A percentile compares a stretch with the other conserved stretches of the same genome.
Evolutionary conservation across 164 flowering plant species (phyloP).

Genomic region (Echeveria elegans): DNA sequence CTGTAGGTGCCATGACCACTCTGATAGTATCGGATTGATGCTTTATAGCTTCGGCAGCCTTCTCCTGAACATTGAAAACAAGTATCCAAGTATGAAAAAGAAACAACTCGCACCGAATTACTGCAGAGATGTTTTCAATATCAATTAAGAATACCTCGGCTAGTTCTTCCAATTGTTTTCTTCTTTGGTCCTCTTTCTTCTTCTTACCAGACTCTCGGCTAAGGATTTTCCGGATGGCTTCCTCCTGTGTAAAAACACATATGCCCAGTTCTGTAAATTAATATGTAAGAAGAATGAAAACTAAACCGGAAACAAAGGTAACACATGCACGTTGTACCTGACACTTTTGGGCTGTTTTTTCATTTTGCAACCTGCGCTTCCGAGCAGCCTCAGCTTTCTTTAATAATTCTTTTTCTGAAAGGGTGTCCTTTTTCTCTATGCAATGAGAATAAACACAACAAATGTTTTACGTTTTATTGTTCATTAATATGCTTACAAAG

Average conservation of each 20-base stretch:
- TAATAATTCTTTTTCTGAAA: constrained; percentile 81
- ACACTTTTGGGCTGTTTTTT: constrained; percentile 80
- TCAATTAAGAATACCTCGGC: constrained; percentile 59
- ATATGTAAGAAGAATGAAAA: background rate
- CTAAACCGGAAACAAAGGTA: background rate
- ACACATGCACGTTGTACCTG: constrained; percentile 52
- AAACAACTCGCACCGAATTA: background rate
- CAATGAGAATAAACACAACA: constrained; percentile 4
- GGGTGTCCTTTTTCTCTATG: constrained; percentile 87
- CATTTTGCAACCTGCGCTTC: constrained; percentile 80
- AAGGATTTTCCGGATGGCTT: constrained; percentile 86
- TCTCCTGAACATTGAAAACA: constrained; percentile 45
- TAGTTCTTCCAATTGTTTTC: constrained; percentile 75
- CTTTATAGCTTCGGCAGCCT: constrained; percentile 48
- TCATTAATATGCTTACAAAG: background rate
- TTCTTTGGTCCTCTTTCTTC: constrained; percentile 73
- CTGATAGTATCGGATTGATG: constrained; percentile 55
- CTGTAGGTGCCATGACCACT: constrained; percentile 62
- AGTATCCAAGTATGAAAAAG: background rate
- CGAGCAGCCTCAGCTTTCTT: constrained; percentile 98
- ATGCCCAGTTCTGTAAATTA: background rate
- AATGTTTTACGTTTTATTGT: background rate
- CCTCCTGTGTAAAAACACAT: constrained; percentile 44
- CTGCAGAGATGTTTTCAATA: background rate
- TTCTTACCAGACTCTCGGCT: constrained; percentile 91